Conservation (phyloP, 768 basidiomycete genomes). For the Xerocomellus intermedius region DNA sequence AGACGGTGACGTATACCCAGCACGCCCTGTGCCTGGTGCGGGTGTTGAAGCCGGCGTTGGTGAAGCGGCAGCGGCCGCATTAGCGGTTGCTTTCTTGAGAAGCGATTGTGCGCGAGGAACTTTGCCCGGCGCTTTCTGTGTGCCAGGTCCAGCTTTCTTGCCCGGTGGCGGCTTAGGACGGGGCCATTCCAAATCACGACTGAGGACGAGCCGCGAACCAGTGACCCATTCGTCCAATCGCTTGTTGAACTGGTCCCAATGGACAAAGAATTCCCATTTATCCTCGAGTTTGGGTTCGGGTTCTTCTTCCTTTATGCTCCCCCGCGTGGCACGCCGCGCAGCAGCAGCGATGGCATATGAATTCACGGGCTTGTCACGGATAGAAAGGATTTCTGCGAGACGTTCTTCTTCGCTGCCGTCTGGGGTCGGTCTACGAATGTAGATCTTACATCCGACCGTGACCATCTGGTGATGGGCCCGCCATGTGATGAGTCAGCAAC, state of each 20-base stretch:
- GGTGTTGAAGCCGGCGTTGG: conserved; percentile 53
- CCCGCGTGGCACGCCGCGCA: conserved; percentile 40
- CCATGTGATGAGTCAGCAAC: conserved; percentile 36
- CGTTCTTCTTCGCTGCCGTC: conserved; percentile 83
- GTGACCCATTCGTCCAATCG: conserved; percentile 97
- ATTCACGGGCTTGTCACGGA: conserved; percentile 80
- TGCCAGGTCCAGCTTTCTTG: conserved; percentile 48
- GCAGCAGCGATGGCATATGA: conserved; percentile 41
- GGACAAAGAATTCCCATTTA: conserved; percentile 92
- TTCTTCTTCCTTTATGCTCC: conserved; percentile 43
- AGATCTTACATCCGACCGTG: conserved; percentile 93
- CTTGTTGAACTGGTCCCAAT: conserved; percentile 99
- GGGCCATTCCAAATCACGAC: conserved; percentile 92
- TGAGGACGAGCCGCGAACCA: conserved; percentile 80
- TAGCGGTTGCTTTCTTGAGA: conserved; percentile 67
- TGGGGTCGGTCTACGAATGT: conserved; percentile 75
- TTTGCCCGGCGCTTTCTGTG: conserved; percentile 61
- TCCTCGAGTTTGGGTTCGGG: conserved; percentile 64
- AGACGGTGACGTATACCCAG: conserved; percentile 51
- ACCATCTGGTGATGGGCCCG: conserved; percentile 56
- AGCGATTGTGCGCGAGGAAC: conserved; percentile 57
- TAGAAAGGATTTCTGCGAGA: conserved; percentile 92
- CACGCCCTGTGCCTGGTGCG: conserved; percentile 32
- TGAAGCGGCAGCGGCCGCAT: conserved; percentile 66
- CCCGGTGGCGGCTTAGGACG: conserved; percentile 70